Evolutionary conservation across 2,329 filamentous ascomycete species (phyloP), one percentile per base, ranked within the genome.

Genomic region (Diplodia corticola): DNA sequence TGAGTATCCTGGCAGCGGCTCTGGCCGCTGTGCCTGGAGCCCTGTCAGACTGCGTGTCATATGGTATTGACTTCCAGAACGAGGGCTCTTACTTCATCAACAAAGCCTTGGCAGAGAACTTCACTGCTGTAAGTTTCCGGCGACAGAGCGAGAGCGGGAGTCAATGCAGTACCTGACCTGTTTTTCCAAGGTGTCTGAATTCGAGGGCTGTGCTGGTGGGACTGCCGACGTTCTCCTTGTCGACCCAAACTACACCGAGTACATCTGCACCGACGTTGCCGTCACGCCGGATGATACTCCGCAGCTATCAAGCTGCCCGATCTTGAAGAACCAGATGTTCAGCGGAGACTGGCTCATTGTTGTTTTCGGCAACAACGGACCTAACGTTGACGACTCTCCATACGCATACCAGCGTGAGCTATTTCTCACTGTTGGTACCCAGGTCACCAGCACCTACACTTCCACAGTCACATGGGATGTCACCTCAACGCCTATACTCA

Each of bases 81-180:
- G 79, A 78, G 40, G 76, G 76, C 2, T 69, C 71, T 20, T 83
- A 82, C 71, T 83, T 82, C 70, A 81, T 82, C 70, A 81, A 82
- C 69, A 75, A 75, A 10, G 70, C 73, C 17, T 81, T 79, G 0
- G 72, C 70, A 3, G 79, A 80, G 2, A 70, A 70, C 5, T 83
- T 82, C 69, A 80, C 79, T 20, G 78, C 64, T 35, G 57, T 61
- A 61, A 35, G 44, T 10, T 10, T 49, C 22, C 10, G 7, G 10
- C 12, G 33, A 3, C 33, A 12, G 33, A 35, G 4, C 33, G 7
- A 2, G 12, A 50, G 20, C 6, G 12, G 22, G 13, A 50, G 22
- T 12, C 10, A n/a, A 22, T 37, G 15, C 7, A 10, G 22, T 50
- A 10, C n/a, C 33, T 40, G 22, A 40, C 53, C n/a, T 61, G 7